Evolutionary conservation across 257 asterid genomes (phyloP).

Genomic region (Ehretia macrophylla): DNA sequence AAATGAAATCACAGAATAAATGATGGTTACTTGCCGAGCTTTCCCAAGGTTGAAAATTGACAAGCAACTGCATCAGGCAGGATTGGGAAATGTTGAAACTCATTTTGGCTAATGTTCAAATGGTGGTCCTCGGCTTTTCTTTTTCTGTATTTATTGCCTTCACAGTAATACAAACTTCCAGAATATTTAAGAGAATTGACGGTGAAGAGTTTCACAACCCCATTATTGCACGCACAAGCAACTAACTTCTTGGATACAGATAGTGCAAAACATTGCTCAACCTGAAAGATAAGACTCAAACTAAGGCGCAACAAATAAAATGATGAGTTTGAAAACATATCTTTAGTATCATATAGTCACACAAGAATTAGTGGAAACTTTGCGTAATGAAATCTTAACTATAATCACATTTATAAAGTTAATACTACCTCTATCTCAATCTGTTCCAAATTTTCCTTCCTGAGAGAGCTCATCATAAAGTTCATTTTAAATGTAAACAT

Average conservation of each 20-base stretch:
- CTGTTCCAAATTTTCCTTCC: too few species aligned
- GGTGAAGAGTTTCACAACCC: constrained; percentile 48
- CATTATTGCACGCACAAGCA: constrained; percentile 74
- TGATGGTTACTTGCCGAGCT: constrained; percentile 50
- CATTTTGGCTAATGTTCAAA: constrained; percentile 18
- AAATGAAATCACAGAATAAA: constrained; percentile 10
- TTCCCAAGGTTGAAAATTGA: constrained; percentile 52
- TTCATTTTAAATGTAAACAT: too few species aligned
- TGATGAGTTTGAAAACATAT: background rate
- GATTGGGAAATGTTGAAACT: constrained; percentile 21
- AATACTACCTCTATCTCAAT: too few species aligned
- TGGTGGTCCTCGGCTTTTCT: constrained; percentile 27
- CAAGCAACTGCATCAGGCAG: constrained; percentile 75
- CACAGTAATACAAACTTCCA: constrained; percentile 46
- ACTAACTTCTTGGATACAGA: constrained; percentile 51
- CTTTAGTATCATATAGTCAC: background rate
- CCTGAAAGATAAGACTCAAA: constrained; percentile 37
- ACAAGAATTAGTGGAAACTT: too few species aligned
- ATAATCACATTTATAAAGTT: too few species aligned
- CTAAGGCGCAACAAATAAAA: background rate
- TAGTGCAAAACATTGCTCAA: constrained; percentile 55
- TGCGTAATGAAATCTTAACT: too few species aligned
- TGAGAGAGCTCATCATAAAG: too few species aligned
- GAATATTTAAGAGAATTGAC: constrained; percentile 43
- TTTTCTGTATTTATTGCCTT: constrained; percentile 34